Evolutionary conservation across 2,329 filamentous ascomycete genomes (phyloP).

Genomic region (Conoideocrella luteorostrata): DNA sequence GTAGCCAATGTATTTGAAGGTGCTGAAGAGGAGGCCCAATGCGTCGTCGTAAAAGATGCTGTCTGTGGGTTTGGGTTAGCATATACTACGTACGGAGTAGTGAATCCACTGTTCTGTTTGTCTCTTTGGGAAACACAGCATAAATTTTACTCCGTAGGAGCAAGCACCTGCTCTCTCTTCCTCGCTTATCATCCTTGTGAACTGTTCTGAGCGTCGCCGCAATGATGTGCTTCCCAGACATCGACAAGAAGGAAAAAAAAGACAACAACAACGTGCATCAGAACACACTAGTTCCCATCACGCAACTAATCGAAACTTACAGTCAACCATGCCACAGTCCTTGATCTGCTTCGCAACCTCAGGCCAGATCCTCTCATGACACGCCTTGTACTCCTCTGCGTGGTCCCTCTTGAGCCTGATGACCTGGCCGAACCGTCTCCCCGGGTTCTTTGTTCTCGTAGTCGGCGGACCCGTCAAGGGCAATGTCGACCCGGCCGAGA

Average conservation of each 20-base stretch:
- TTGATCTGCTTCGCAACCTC: slow-evolving; percentile 71
- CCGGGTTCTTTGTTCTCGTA: slow-evolving; percentile 31
- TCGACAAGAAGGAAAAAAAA: neutral
- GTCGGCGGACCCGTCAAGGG: neutral
- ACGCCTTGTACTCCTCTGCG: slow-evolving; percentile 64
- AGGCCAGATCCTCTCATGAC: slow-evolving; percentile 69
- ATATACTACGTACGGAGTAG: no score
- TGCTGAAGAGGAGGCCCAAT: slow-evolving; percentile 62
- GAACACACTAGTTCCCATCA: no score
- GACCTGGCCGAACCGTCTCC: slow-evolving; percentile 62
- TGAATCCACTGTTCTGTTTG: no score
- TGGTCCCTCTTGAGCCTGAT: slow-evolving; percentile 63
- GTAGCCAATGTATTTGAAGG: slow-evolving; percentile 72
- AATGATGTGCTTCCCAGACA: no score
- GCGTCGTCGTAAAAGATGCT: slow-evolving; percentile 65
- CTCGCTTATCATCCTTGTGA: no score
- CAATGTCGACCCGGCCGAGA: slow-evolving; percentile 1
- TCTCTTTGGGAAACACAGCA: no score
- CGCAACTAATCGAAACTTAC: no score
- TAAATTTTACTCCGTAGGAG: no score
- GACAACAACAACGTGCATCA: no score
- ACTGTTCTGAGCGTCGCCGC: no score
- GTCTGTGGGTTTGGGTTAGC: slow-evolving; percentile 38
- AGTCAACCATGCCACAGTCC: slow-evolving; percentile 68
- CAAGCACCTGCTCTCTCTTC: no score